These are phyloP conservation scores for Anisodus tanguticus DNA, from an alignment of 257 asterid species.

Conservation along the genomic window DNA sequence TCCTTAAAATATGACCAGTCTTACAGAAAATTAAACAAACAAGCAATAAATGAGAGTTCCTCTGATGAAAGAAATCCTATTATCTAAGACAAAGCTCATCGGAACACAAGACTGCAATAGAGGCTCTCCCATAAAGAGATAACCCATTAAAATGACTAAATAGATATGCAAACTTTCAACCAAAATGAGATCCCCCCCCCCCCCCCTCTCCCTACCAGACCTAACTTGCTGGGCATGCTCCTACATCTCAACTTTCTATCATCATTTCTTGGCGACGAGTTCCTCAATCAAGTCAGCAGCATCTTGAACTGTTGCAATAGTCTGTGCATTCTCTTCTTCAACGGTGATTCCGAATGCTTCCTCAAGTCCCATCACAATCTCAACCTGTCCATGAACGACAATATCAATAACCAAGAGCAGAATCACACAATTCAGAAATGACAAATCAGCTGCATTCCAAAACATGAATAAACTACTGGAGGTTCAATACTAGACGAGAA, in stretches of 20 bases:
- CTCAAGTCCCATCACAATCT: constrained; percentile 95
- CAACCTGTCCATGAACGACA: constrained; percentile 50
- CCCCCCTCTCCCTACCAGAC: constrained; percentile 29
- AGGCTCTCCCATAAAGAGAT: neutral
- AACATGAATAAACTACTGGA: neutral
- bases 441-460: neutral
- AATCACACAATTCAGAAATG: neutral
- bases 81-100: constrained; percentile 24
- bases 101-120: constrained; percentile 25
- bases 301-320: constrained; percentile 80
- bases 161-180: constrained; percentile 31
- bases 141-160: neutral
- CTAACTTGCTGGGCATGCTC: constrained; percentile 13
- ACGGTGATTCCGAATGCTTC: constrained; percentile 88
- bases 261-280: constrained; percentile 57
- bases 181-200: constrained; percentile 30
- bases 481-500: neutral
- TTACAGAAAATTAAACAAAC: constrained; percentile 20
- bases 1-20: neutral
- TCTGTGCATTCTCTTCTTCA: constrained; percentile 92
- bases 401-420: constrained; percentile 2
- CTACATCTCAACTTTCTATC: constrained; percentile 34
- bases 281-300: constrained; percentile 89
- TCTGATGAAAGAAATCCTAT: constrained; percentile 26
- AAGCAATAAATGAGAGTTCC: constrained; percentile 20